Base-by-base conservation (phyloP, 257 asterid species). In the Eustoma russellianum region DNA sequence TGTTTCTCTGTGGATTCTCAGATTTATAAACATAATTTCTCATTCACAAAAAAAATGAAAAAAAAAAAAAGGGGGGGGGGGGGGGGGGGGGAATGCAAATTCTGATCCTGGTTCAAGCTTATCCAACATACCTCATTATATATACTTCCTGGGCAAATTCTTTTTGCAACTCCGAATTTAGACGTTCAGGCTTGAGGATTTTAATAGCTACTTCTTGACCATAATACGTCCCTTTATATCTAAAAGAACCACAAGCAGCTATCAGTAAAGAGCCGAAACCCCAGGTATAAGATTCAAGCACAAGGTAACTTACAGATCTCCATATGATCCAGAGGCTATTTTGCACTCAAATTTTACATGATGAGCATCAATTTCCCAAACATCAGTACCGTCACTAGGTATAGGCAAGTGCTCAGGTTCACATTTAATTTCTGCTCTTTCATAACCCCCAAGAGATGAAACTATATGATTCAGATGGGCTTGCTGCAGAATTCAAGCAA, bases 121-220 rank as follows among this genome's bases (percentile, higher is more conserved):
- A 53, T 33, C 46, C 12, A 56, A 80, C 87, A 12, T 55, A 87
- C 97, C 97, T 91, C 97, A 91, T 86, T 70, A 91, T 91, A 68
- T 80, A 91, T 51, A 86, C 98, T 79, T 91, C 98, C 69, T 91
- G 98, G 16, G 87, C 98, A 35, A 91, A 91, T 79, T 91, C 98
- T 61, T 76, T 87, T 79, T 86, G 95, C 73, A 91, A 72, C 67
- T 84, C 95, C 34, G 85, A 55, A 65, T 82, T 83, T 68, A 82
- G 64, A 41, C 92, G 83, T 64, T 91, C 98, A 16, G 96, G 71
- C 77, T 90, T 91, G 71, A 91, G 95, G 74, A 91, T 80, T 80
- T 91, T 91, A 64, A 91, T 82, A 66, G 98, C 98, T 52, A 91
- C 95, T 60, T 91, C 98, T 66, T 86, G 98, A 67, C 94, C 78